These are phyloP conservation scores for Dacryopinax spathularia DNA, from an alignment of 768 basidiomycete species.

Conservation along the genomic window DNA sequence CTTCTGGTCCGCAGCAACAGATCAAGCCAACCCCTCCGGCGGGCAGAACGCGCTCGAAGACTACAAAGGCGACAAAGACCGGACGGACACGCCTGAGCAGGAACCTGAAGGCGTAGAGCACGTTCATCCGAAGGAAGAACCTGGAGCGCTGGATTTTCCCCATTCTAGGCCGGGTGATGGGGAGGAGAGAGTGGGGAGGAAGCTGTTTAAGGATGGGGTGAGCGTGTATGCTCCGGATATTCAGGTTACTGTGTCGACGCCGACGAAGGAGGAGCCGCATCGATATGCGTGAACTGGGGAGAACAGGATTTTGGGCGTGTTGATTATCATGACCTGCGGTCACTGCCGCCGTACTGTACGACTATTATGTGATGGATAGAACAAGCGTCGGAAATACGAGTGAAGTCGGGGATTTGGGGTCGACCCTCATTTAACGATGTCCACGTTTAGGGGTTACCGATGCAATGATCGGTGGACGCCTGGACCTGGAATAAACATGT, in stretches of 20 bases:
- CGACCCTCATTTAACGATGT: too few relatives aligned
- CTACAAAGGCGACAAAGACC: neutral
- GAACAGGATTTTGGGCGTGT: neutral
- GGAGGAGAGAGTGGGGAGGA: neutral
- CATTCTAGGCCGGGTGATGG: neutral
- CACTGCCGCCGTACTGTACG: too few relatives aligned
- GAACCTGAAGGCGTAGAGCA: too few relatives aligned
- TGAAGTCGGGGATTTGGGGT: too few relatives aligned
- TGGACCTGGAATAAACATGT: too few relatives aligned
- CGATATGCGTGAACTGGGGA: neutral
- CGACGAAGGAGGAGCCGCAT: neutral
- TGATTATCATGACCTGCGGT: too few relatives aligned
- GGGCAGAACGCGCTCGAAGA: neutral
- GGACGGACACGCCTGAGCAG: too few relatives aligned
- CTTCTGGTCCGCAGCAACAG: slow-evolving; percentile 16
- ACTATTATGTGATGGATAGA: too few relatives aligned
- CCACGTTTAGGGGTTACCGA: too few relatives aligned
- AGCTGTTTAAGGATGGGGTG: neutral
- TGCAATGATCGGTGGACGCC: too few relatives aligned
- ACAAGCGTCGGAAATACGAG: too few relatives aligned
- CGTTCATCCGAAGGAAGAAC: neutral
- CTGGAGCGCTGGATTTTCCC: neutral
- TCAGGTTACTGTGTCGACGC: neutral
- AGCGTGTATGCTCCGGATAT: neutral
- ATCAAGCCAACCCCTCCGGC: neutral